phyloP scores from a whole-genome alignment of 2,329 filamentous ascomycete genomes.

The Colletotrichum cereale region DNA sequence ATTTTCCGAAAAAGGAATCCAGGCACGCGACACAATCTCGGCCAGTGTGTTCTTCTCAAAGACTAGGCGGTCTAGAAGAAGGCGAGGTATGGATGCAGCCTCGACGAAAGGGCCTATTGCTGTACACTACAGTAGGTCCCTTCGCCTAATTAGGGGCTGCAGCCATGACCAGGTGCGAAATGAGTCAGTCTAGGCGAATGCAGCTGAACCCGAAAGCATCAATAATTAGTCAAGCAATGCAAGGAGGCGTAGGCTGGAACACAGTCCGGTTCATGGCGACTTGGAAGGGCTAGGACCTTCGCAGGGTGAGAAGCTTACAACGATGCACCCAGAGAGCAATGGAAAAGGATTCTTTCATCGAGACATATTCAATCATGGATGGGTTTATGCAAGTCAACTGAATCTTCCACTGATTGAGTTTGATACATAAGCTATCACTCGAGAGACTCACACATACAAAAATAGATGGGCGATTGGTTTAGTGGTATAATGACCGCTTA shows the following conservation, averaged over 20 bases:
- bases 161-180: no score
- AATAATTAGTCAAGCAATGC: background rate
- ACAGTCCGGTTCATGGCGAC: background rate
- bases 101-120: background rate
- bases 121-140: background rate
- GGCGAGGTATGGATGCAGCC: background rate
- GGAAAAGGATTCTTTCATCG: background rate
- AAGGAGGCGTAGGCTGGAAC: background rate
- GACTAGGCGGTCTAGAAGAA: background rate
- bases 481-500: conserved; percentile 28
- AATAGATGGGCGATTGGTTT: conserved; percentile 7
- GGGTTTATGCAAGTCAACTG: background rate
- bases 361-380: background rate
- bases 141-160: background rate
- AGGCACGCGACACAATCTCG: background rate
- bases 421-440: no score
- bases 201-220: background rate
- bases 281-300: background rate
- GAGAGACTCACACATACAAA: no score
- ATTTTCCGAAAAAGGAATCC: background rate
- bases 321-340: background rate
- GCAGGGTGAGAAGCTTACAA: background rate
- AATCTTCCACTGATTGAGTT: no score
- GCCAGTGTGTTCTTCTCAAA: background rate
- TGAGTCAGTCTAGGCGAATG: background rate